phyloP scores from a whole-genome alignment of 768 basidiomycete species.

The Ramaria sp. region DNA sequence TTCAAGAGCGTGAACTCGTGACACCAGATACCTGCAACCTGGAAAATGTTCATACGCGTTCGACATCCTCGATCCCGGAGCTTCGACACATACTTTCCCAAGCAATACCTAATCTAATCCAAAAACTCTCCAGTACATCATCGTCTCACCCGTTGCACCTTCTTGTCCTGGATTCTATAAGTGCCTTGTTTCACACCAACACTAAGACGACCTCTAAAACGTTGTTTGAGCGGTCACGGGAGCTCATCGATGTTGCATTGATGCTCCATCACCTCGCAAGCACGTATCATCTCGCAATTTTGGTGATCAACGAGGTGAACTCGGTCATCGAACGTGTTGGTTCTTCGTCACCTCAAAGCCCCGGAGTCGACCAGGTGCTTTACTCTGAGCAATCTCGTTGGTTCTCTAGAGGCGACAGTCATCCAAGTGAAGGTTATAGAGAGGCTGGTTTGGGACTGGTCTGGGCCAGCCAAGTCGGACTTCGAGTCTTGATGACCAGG shows the following conservation, averaged over 20 bases:
- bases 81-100: constrained; percentile 46
- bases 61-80: constrained; percentile 41
- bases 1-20: constrained; percentile 38
- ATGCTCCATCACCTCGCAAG: constrained; percentile 63
- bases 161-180: constrained; percentile 79
- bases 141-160: constrained; percentile 55
- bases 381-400: constrained; percentile 69
- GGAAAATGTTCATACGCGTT: constrained; percentile 50
- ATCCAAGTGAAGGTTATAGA: constrained; percentile 50
- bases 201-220: constrained; percentile 44
- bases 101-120: constrained; percentile 43
- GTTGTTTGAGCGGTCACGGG: constrained; percentile 63
- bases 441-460: constrained; percentile 80
- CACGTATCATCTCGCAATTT: constrained; percentile 53
- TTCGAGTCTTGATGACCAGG: constrained; percentile 70
- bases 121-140: constrained; percentile 19
- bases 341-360: constrained; percentile 11
- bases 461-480: constrained; percentile 92
- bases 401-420: constrained; percentile 58
- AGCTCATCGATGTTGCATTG: constrained; percentile 55
- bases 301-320: constrained; percentile 84
- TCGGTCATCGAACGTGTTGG: constrained; percentile 50
- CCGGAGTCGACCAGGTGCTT: constrained; percentile 28
- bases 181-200: constrained; percentile 65
- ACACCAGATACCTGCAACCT: constrained; percentile 35